Evolutionary conservation across 2,329 filamentous ascomycete species (phyloP).

Genomic region (Whalleya microplaca): DNA sequence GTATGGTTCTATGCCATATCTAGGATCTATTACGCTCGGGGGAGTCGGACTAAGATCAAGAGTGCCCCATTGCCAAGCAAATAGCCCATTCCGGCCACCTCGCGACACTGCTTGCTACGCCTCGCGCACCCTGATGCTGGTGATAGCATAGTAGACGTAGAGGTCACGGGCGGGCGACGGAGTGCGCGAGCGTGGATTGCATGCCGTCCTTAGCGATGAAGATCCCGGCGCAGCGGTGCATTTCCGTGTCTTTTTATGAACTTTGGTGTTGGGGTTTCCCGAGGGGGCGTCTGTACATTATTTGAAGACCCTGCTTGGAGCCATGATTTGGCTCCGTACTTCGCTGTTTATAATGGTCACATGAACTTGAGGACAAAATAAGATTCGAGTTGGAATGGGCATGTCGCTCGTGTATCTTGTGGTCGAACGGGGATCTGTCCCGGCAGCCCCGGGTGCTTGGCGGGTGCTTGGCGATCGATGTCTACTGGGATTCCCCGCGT

Average conservation of each 20-base stretch:
- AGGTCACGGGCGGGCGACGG: conserved; percentile 47
- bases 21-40: too few relatives aligned
- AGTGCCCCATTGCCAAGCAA: conserved; percentile 51
- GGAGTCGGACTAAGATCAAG: background rate
- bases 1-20: too few relatives aligned
- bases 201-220: conserved; percentile 48
- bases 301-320: conserved; percentile 29
- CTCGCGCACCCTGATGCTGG: conserved; percentile 52
- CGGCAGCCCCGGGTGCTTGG: too few relatives aligned
- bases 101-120: conserved; percentile 51
- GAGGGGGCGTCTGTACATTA: conserved; percentile 50
- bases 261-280: conserved; percentile 48
- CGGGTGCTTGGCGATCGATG: background rate
- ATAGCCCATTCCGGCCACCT: conserved; percentile 50
- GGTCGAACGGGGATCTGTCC: too few relatives aligned
- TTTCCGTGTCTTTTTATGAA: conserved; percentile 43
- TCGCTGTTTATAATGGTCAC: too few relatives aligned
- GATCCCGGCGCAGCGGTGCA: conserved; percentile 42
- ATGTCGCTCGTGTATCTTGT: too few relatives aligned
- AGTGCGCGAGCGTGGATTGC: conserved; percentile 46
- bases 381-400: too few relatives aligned
- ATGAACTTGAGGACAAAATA: too few relatives aligned
- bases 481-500: conserved; percentile 15
- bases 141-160: conserved; percentile 57
- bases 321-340: conserved; percentile 17